These are phyloP conservation scores for Malassezia globosa DNA, from an alignment of 1,284 basidiomycete genomes.

Conservation along the genomic window DNA sequence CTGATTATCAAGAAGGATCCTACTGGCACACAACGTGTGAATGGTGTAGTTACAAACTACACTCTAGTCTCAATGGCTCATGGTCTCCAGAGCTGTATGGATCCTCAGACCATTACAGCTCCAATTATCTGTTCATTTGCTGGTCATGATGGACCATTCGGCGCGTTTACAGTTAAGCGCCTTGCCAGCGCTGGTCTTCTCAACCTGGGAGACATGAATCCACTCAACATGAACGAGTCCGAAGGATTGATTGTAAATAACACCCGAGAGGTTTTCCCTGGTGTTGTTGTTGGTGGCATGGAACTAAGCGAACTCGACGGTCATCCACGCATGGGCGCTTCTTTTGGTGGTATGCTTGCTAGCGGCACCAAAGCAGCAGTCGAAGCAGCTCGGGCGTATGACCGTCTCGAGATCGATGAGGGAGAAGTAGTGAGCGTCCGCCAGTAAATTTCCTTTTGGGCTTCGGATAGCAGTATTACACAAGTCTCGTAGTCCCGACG, in stretches of 20 bases:
- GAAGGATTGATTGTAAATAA: conserved; percentile 49
- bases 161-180: conserved; percentile 71
- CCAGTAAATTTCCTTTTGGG: conserved; percentile 3
- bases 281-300: conserved; percentile 65
- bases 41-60: conserved; percentile 72
- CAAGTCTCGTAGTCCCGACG: too few species aligned
- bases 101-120: conserved; percentile 56
- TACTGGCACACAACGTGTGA: conserved; percentile 54
- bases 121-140: conserved; percentile 57
- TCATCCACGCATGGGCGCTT: conserved; percentile 54
- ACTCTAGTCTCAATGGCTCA: conserved; percentile 70
- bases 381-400: conserved; percentile 59
- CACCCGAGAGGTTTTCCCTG: conserved; percentile 68
- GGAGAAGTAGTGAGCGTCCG: too few species aligned
- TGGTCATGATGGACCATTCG: conserved; percentile 71
- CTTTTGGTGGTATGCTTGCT: conserved; percentile 70
- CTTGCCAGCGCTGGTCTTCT: conserved; percentile 65
- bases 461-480: too few species aligned
- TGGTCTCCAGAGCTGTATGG: conserved; percentile 62
- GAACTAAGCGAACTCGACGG: conserved; percentile 73
- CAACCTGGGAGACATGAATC: conserved; percentile 68
- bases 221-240: conserved; percentile 39
- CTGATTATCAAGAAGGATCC: conserved; percentile 42
- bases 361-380: conserved; percentile 67
- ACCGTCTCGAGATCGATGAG: conserved; percentile 55